Evolutionary conservation across 2,329 filamentous ascomycete species (phyloP).

Genomic region (Lachnellula cervina): DNA sequence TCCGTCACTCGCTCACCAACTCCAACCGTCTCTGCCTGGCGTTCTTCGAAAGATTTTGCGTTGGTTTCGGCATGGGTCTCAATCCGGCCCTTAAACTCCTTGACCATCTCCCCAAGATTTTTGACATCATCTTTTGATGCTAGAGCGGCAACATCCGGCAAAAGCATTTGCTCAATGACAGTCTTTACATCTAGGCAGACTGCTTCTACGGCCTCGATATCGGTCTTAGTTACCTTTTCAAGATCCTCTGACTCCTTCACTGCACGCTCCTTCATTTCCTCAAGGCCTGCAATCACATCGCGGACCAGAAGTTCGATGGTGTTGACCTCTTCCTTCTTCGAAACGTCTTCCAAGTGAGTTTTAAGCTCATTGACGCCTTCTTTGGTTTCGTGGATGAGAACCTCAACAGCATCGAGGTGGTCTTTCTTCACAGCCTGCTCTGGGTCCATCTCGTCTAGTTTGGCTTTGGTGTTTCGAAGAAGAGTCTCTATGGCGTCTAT

Average conservation of each 20-base stretch:
- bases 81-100: constrained; percentile 64
- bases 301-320: constrained; percentile 73
- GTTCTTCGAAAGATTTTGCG: constrained; percentile 74
- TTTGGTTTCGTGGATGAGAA: constrained; percentile 68
- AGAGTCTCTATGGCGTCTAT: constrained; percentile 88
- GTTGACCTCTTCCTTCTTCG: constrained; percentile 73
- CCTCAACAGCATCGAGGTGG: constrained; percentile 47
- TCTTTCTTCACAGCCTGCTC: constrained; percentile 66
- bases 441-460: constrained; percentile 76
- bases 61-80: constrained; percentile 67
- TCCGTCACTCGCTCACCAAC: constrained; percentile 74
- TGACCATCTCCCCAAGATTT: constrained; percentile 64
- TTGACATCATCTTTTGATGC: constrained; percentile 73
- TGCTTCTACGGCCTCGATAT: constrained; percentile 75
- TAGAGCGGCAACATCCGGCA: constrained; percentile 65
- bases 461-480: constrained; percentile 81
- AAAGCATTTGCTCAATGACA: constrained; percentile 66
- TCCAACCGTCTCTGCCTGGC: constrained; percentile 75
- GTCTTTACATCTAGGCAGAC: constrained; percentile 82
- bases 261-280: constrained; percentile 57
- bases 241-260: constrained; percentile 39
- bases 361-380: constrained; percentile 64
- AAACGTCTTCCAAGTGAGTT: constrained; percentile 62
- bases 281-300: constrained; percentile 69
- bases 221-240: constrained; percentile 71